Percentiles rank a stretch among this genome's conserved stretches.
These are phyloP conservation scores for Penicillium sclerotiorum DNA, from an alignment of 2,329 filamentous ascomycete species.

Conservation along the genomic window DNA sequence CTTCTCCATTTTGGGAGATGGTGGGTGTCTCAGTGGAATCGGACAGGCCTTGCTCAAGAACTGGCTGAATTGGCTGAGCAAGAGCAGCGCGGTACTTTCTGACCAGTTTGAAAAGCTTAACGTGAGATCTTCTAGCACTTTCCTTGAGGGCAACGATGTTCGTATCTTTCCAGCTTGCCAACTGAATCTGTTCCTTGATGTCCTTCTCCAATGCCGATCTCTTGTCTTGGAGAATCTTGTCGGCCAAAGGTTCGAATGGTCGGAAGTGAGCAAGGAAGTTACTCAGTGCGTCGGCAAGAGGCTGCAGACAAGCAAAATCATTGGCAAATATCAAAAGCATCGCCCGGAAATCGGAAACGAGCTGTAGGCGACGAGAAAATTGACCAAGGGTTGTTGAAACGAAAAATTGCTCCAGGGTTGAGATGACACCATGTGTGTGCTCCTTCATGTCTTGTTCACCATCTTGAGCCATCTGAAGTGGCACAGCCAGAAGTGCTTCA, in stretches of 20 bases:
- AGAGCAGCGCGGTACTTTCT: constrained; percentile 84
- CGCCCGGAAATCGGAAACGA: constrained; percentile 64
- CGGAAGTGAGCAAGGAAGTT: constrained; percentile 79
- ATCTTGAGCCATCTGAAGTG: constrained; percentile 65
- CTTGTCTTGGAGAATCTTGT: constrained; percentile 67
- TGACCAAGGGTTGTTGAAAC: constrained; percentile 78
- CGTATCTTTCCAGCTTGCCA: constrained; percentile 97
- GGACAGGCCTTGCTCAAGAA: constrained; percentile 47
- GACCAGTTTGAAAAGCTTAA: constrained; percentile 88
- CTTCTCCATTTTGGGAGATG: constrained; percentile 11
- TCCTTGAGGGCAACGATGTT: constrained; percentile 88
- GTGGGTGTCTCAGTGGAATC: constrained; percentile 37
- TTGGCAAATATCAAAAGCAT: constrained; percentile 65
- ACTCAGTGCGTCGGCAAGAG: constrained; percentile 65
- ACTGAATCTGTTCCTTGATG: constrained; percentile 87
- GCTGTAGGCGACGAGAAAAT: constrained; percentile 69
- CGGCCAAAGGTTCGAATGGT: constrained; percentile 68
- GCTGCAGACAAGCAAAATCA: constrained; percentile 61
- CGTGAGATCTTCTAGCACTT: constrained; percentile 86
- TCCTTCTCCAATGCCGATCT: constrained; percentile 80
- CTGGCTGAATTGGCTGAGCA: constrained; percentile 70
- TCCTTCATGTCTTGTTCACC: constrained; percentile 61
- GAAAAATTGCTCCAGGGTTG: constrained; percentile 78
- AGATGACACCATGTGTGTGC: constrained; percentile 71
- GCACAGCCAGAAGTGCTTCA: constrained; percentile 78